phyloP scores from a whole-genome alignment of 306 rosid genomes.

The Dryas octopetala region DNA sequence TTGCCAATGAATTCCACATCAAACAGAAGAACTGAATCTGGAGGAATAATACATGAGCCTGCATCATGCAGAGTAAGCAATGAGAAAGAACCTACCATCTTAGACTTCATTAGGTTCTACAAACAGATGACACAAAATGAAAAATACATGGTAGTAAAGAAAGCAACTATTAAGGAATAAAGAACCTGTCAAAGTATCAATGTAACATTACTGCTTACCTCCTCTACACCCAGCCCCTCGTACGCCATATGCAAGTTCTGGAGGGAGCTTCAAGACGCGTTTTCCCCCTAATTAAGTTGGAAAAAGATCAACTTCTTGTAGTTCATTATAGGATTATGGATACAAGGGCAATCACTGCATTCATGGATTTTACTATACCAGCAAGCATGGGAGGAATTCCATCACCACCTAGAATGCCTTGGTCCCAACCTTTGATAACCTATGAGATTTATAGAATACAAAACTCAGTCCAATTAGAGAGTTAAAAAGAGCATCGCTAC shows the following conservation, averaged over 20 bases:
- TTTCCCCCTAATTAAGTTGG: constrained; percentile 65
- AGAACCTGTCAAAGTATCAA: background rate
- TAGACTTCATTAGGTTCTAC: background rate
- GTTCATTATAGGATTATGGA: background rate
- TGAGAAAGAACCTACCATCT: background rate
- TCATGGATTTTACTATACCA: constrained; percentile 36
- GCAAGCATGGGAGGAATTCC: constrained; percentile 98
- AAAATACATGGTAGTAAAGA: background rate
- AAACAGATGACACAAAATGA: background rate
- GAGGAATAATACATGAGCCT: constrained; percentile 95
- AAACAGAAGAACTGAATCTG: constrained; percentile 72
- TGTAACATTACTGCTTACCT: constrained; percentile 46
- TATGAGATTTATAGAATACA: constrained; percentile 22
- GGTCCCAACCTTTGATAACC: constrained; percentile 99
- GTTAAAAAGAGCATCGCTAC: background rate
- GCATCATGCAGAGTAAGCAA: constrained; percentile 24
- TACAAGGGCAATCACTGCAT: background rate
- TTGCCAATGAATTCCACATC: constrained; percentile 91
- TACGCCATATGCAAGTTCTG: constrained; percentile 80
- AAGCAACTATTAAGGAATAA: background rate
- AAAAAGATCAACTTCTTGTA: background rate
- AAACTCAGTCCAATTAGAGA: background rate
- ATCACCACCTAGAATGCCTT: constrained; percentile 84
- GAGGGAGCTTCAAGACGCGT: constrained; percentile 81
- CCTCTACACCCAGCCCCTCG: constrained; percentile 97